These are phyloP conservation scores for Hymenoscyphus linearis DNA, from an alignment of 2,329 filamentous ascomycete genomes.

Conservation along the genomic window DNA sequence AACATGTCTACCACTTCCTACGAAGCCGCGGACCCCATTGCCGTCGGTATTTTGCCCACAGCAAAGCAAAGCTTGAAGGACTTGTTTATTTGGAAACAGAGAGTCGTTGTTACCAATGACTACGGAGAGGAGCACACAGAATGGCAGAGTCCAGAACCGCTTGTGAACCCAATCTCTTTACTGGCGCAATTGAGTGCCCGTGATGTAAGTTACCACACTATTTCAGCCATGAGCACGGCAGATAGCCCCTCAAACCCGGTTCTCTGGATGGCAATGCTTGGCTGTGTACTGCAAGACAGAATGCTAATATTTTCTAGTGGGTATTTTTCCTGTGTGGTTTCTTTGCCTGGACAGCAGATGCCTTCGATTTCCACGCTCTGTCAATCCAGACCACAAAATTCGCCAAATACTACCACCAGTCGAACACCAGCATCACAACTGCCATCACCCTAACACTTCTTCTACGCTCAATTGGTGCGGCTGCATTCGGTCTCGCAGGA, in stretches of 20 bases:
- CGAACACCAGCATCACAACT: conserved; percentile 42
- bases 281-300: background rate
- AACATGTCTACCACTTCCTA: conserved; percentile 1
- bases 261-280: background rate
- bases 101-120: conserved; percentile 60
- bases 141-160: conserved; percentile 60
- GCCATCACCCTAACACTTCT: conserved; percentile 46
- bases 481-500: conserved; percentile 67
- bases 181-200: conserved; percentile 55
- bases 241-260: background rate
- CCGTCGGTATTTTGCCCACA: conserved; percentile 58
- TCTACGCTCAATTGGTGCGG: conserved; percentile 68
- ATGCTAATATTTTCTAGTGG: conserved; percentile 41
- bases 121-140: conserved; percentile 60
- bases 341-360: conserved; percentile 33
- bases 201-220: conserved; percentile 34
- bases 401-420: conserved; percentile 55
- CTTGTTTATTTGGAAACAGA: conserved; percentile 69
- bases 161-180: conserved; percentile 65
- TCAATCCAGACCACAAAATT: conserved; percentile 73
- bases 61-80: conserved; percentile 60
- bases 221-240: background rate
- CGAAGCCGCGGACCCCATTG: conserved; percentile 57
- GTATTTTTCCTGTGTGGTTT: conserved; percentile 53
- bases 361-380: conserved; percentile 76